These are phyloP conservation scores for Diplogelasinospora grovesii DNA, from an alignment of 495 filamentous ascomycete genomes.

Conservation along the genomic window DNA sequence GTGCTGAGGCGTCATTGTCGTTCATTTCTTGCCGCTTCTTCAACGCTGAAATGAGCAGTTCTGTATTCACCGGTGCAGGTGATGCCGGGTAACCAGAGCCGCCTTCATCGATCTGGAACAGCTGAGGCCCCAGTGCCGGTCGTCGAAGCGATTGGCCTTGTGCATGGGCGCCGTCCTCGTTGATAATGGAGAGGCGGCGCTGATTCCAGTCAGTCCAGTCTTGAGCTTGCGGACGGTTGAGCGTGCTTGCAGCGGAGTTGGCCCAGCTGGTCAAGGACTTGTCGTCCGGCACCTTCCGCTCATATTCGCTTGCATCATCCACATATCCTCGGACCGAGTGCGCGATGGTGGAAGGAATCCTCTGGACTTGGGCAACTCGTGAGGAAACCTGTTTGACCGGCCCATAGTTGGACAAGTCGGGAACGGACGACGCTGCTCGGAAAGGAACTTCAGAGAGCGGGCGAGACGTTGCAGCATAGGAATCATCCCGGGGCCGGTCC, in stretches of 20 bases:
- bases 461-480: neutral
- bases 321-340: slow-evolving; percentile 45
- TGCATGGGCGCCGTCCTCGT: slow-evolving; percentile 51
- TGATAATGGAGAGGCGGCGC: slow-evolving; percentile 59
- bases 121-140: slow-evolving; percentile 7
- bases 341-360: slow-evolving; percentile 32
- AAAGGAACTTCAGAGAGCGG: too few species aligned
- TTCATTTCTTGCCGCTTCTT: slow-evolving; percentile 55
- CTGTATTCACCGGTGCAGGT: slow-evolving; percentile 44
- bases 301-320: slow-evolving; percentile 40
- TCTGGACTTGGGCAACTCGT: slow-evolving; percentile 33
- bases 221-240: slow-evolving; percentile 32
- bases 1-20: slow-evolving; percentile 14
- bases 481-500: slow-evolving; percentile 1
- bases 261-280: slow-evolving; percentile 74
- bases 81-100: neutral
- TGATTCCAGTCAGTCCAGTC: slow-evolving; percentile 40
- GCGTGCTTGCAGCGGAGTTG: slow-evolving; percentile 47
- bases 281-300: slow-evolving; percentile 43
- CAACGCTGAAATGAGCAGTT: slow-evolving; percentile 66
- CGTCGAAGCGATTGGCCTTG: slow-evolving; percentile 35
- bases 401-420: slow-evolving; percentile 27
- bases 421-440: too few species aligned
- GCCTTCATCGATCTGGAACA: slow-evolving; percentile 11
- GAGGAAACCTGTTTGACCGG: slow-evolving; percentile 36